phyloP scores from a whole-genome alignment of 345 rosid species.

The Syzygium grande region DNA sequence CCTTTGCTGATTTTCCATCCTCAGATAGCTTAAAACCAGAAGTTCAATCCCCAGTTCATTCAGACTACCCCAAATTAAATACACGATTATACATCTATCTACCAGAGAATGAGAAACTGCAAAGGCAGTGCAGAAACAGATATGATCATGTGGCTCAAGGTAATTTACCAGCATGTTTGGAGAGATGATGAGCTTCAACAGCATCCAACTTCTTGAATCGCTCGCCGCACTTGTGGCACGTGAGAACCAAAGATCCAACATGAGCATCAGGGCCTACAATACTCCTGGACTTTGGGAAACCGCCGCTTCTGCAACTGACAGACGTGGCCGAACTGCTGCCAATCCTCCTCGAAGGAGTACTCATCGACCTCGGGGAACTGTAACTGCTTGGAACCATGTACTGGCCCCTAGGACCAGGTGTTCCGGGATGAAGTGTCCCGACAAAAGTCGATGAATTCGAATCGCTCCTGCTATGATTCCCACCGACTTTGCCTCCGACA shows the following conservation, averaged over 20 bases:
- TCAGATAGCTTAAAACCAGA: background rate
- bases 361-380: background rate
- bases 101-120: background rate
- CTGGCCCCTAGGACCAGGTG: conserved; percentile 12
- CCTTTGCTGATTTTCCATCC: background rate
- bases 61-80: background rate
- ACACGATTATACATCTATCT: background rate
- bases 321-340: conserved; percentile 1
- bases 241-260: background rate
- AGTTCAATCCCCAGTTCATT: background rate
- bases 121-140: background rate
- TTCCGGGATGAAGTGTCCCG: conserved; percentile 18
- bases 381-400: background rate
- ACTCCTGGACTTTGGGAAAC: background rate
- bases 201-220: conserved; percentile 32
- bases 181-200: conserved; percentile 44
- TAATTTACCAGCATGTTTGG: conserved; percentile 49
- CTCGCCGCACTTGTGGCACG: conserved; percentile 45
- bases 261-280: background rate
- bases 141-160: background rate
- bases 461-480: background rate
- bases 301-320: background rate
- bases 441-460: conserved; percentile 11
- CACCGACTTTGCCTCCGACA: background rate
- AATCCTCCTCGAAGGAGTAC: conserved; percentile 2